phyloP scores from a whole-genome alignment of 208 protist species.

The Spongospora subterranea region DNA sequence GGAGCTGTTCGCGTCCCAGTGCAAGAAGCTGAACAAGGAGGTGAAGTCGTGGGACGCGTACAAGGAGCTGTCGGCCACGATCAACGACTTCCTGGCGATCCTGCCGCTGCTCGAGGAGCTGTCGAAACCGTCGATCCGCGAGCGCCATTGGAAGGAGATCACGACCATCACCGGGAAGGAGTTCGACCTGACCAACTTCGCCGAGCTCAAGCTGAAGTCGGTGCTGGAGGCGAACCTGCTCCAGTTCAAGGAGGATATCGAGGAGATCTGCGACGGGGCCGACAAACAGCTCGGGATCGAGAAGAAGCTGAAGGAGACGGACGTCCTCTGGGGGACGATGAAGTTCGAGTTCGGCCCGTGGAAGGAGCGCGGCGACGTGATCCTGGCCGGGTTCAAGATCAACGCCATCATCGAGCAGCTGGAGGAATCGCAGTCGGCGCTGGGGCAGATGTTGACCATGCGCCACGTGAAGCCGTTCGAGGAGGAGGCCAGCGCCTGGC shows the following conservation, averaged over 20 bases:
- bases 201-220: conserved; percentile 75
- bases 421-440: conserved; percentile 80
- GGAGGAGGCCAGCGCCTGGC: conserved; percentile 74
- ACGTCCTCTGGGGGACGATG: conserved; percentile 70
- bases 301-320: conserved; percentile 73
- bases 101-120: conserved; percentile 78
- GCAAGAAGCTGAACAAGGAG: conserved; percentile 70
- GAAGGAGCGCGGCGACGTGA: conserved; percentile 76
- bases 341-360: conserved; percentile 75
- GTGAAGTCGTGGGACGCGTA: conserved; percentile 79
- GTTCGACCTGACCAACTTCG: conserved; percentile 69
- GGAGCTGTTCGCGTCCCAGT: conserved; percentile 70
- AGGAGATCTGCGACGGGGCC: conserved; percentile 80
- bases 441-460: conserved; percentile 75
- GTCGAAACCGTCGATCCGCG: conserved; percentile 73
- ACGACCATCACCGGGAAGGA: conserved; percentile 69
- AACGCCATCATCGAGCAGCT: conserved; percentile 75
- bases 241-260: conserved; percentile 76
- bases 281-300: conserved; percentile 80
- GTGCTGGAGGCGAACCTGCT: conserved; percentile 77
- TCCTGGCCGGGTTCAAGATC: conserved; percentile 74
- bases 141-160: conserved; percentile 80
- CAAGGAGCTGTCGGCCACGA: conserved; percentile 76
- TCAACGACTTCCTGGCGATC: conserved; percentile 80
- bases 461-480: conserved; percentile 79